Evolutionary conservation across 139 green algal genomes (phyloP), one percentile per base, ranked within the genome.

Genomic region (Dunaliella primolecta): DNA sequence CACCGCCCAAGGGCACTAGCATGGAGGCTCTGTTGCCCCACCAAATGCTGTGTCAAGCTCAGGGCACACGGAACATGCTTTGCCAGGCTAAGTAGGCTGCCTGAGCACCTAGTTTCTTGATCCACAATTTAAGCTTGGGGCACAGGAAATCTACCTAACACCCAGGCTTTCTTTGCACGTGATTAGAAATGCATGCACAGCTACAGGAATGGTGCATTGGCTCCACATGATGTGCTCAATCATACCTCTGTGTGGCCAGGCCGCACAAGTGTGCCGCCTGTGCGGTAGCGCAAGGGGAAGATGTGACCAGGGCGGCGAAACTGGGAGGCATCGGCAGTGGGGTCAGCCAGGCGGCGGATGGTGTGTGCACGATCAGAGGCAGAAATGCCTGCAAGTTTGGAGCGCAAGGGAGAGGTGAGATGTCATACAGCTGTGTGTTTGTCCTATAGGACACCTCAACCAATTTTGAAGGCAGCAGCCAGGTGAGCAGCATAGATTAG

Each of bases 301-400:
- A 99, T 97, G 93, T 99, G 97, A 0, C 97, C 97, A 0, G 97
- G 97, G n/a, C 93, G 88, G 75, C 91, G 92, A 86, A 99, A 97
- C 79, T 98, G 92, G 0, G 84, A 80, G 7, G 94, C 72, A 1
- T 70, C 36, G 7, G 90, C 88, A 0, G 56, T 35, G 0, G 93
- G 91, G 80, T 95, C 86, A 1, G 95, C 94, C 81, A 99, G 88
- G 20, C 88, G 90, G 7, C 90, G 90, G 33, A 99, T 86, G 21
- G 97, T 99, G n/a, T 86, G 86, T 56, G 92, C 85, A n/a, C 97
- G 89, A 89, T 99, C 97, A 0, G 89, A 82, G 0, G 97, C 97
- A 29, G 93, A 98, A 85, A 99, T 99, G 85, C 97, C 96, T 81
- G 64, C 7, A n/a, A n/a, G n/a, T n/a, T n/a, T n/a, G n/a, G n/a